phyloP scores from a whole-genome alignment of 805 yeast genomes.

The Candida fluviatilis region DNA sequence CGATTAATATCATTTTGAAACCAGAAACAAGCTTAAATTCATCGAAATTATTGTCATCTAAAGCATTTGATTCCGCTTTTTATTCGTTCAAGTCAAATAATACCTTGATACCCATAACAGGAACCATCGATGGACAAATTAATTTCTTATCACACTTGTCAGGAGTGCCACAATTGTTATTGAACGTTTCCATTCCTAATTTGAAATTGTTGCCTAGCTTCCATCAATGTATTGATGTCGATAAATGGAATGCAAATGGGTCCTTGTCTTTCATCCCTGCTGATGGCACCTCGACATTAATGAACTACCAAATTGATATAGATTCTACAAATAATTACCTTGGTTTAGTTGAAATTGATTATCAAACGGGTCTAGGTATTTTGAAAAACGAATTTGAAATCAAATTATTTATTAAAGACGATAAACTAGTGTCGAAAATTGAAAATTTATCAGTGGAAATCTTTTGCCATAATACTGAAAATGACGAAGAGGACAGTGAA shows the following conservation, averaged over 20 bases:
- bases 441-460: constrained; percentile 30
- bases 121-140: constrained; percentile 59
- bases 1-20: constrained; percentile 50
- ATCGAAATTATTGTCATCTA: constrained; percentile 10
- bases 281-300: constrained; percentile 66
- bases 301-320: constrained; percentile 61
- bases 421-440: constrained; percentile 26
- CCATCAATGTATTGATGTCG: constrained; percentile 64
- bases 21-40: constrained; percentile 16
- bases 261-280: constrained; percentile 79
- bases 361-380: constrained; percentile 49
- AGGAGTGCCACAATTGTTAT: constrained; percentile 69
- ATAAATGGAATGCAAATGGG: constrained; percentile 40
- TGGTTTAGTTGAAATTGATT: constrained; percentile 50
- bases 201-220: constrained; percentile 54
- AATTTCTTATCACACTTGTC: constrained; percentile 65
- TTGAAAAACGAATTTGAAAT: constrained; percentile 61
- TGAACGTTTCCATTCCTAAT: constrained; percentile 45
- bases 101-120: constrained; percentile 39
- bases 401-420: constrained; percentile 39
- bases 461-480: constrained; percentile 11
- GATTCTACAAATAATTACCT: constrained; percentile 19
- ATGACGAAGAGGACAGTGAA: constrained; percentile 8
- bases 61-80: constrained; percentile 27
- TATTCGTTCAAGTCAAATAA: constrained; percentile 11